Percentiles rank a stretch among this genome's conserved stretches.
phyloP scores from a whole-genome alignment of 2,329 filamentous ascomycete species.

The Fusarium haematococcum region DNA sequence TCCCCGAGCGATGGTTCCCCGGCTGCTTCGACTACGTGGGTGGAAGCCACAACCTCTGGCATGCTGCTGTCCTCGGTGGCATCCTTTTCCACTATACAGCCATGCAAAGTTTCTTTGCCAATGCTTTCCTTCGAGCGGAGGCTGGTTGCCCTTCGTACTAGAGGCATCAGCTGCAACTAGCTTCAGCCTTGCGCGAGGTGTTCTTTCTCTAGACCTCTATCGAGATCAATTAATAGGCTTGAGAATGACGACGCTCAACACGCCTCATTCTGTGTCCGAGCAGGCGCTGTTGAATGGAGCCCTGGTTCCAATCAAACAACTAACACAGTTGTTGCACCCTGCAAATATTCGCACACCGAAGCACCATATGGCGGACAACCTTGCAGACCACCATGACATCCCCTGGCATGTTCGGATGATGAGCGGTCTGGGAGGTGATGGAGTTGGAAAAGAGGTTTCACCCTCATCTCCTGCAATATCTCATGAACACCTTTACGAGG shows the following conservation, averaged over 20 bases:
- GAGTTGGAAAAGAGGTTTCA: background rate
- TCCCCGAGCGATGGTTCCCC: constrained; percentile 92
- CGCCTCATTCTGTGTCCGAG: background rate
- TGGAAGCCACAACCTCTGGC: constrained; percentile 97
- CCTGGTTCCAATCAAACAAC: background rate
- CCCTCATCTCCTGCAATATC: background rate
- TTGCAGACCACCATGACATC: background rate
- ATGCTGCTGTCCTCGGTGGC: constrained; percentile 91
- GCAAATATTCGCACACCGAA: background rate
- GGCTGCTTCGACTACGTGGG: constrained; percentile 96
- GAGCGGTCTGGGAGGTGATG: background rate
- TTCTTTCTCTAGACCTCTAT: background rate
- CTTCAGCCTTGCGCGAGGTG: background rate
- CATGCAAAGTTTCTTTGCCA: constrained; percentile 94
- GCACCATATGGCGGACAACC: background rate
- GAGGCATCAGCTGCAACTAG: constrained; percentile 16
- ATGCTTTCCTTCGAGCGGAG: constrained; percentile 77
- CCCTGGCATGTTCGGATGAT: background rate
- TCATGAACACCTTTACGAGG: background rate
- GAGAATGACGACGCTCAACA: background rate
- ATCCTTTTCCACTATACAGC: constrained; percentile 98
- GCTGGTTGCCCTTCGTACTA: constrained; percentile 68
- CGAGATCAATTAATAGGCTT: background rate
- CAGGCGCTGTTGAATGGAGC: background rate
- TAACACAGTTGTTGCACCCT: background rate